Evolutionary conservation across 2,329 filamentous ascomycete genomes (phyloP), one percentile per base, ranked within the genome.

Genomic region (Metarhizium sp.): DNA sequence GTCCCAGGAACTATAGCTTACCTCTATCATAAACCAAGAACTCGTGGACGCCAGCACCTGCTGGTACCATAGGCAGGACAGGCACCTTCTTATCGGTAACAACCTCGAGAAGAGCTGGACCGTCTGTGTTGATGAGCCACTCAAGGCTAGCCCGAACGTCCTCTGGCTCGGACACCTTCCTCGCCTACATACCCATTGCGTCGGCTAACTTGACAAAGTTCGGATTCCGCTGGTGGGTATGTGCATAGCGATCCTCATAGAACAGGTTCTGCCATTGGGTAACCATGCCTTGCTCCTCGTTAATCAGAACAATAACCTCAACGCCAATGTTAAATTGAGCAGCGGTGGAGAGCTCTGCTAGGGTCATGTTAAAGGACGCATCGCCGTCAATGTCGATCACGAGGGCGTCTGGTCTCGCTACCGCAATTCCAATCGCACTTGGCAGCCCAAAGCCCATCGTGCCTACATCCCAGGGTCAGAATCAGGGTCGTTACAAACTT

Each of bases 221-320:
- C n/a, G 92, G 90, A 72, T 96, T 96, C 69, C 83, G 80, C 75
- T 95, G 91, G 72, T 96, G 92, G 0, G 92, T 96, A 71, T 96
- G 92, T 42, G 90, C 80, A 65, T 84, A 96, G 64, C 92, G 85
- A 68, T 96, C 90, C 71, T 96, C 87, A 76, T 95, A 97, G 77
- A 96, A 96, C 61, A 96, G 83, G 64, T 90, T 92, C 74, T 97
- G 92, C 92, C 92, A 96, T 75, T 96, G 92, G 1, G 92, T 96
- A 50, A 96, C 91, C 92, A 96, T 96, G 52, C 92, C 92, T 74
- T 96, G 92, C 74, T 96, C 66, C 47, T 50, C 47, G 47, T 50
- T 50, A 25, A 34, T 50, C 18, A 50, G 47, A n/a, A 96, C 79
- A 63, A 96, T 90, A 57, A 96, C 81, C 80, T 96, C 96, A 72